Evolutionary conservation across 2,329 filamentous ascomycete species (phyloP).

Genomic region (Venturia pyrina): DNA sequence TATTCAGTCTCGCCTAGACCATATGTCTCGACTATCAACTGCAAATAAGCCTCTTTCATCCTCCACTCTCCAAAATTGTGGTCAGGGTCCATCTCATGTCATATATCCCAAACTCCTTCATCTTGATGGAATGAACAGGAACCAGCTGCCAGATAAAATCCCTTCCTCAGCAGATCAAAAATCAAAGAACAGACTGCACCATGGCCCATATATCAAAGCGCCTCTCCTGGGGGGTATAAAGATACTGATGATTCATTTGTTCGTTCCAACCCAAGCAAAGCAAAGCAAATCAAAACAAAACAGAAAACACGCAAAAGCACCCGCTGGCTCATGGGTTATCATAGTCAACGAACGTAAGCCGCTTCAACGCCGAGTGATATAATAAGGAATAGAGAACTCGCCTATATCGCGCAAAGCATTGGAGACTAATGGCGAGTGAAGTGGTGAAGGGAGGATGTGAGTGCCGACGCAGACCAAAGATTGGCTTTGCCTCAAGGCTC

Average conservation of each 20-base stretch:
- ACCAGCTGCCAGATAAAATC: background rate
- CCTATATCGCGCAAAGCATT: background rate
- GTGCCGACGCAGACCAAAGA: background rate
- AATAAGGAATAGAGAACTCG: background rate
- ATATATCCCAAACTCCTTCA: background rate
- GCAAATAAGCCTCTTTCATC: background rate
- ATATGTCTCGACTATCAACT: background rate
- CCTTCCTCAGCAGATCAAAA: background rate
- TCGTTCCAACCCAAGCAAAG: background rate
- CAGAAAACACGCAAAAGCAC: background rate
- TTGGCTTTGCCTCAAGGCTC: background rate
- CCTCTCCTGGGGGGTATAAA: conserved; percentile 4
- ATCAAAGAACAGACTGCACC: background rate
- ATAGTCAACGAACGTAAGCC: background rate
- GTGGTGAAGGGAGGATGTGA: background rate
- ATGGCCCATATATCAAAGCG: background rate
- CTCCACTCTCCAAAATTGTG: background rate
- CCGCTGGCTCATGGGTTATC: background rate
- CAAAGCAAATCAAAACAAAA: background rate
- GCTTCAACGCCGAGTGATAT: background rate
- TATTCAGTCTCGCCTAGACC: background rate
- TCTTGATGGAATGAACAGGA: background rate
- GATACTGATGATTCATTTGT: background rate
- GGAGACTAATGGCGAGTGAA: background rate
- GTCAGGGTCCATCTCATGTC: background rate